Base-by-base conservation (phyloP, 345 rosid species). In the Theobroma cacao region DNA sequence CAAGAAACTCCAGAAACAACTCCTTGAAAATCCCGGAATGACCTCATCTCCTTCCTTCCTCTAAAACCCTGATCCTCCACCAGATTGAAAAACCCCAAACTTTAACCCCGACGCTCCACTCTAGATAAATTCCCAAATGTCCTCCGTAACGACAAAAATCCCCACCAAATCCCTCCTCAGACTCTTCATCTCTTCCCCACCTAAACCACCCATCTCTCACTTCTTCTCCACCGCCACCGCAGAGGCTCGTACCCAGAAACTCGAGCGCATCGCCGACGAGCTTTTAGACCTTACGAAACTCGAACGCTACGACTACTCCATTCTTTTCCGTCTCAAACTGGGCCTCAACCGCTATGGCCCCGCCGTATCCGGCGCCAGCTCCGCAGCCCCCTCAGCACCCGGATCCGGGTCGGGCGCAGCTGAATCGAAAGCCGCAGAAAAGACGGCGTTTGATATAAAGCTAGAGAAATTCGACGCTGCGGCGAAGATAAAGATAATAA, bases 261-360 rank as follows among this genome's bases (percentile, higher is more conserved):
- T 93, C 33, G 98, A 94, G 76, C 93, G 97, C 12, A 89, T 96
- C 68, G 91, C 98, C 55, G 94, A 91, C 79, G 91, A 89, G 15
- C 89, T 92, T 18, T 89, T 90, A 58, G 88, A 83, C 64, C 92
- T 95, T 9, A 89, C 87, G n/a, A 84, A 89, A 74, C 88, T 93
- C 55, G 97, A 93, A 85, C 88, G 91, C 18, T 76, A 84, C 74
- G 97, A 96, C 66, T 96, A 92, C 83, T 79, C 92, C 56, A 84
- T 91, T 86, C 94, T 96, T 77, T 90, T 89, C 84, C 82, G 93
- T 31, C 90, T 69, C 76, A 92, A 93, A 81, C 80, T 91, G 85
- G 92, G 98, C 38, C 88, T 92, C 78, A 77, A 88, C 77, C 87
- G 91, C 11, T 92, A 87, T 73, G 95, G 93, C 7, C 92, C 93